These are phyloP conservation scores for Panaeolus papilionaceus DNA, from an alignment of 768 basidiomycete genomes.

Conservation along the genomic window DNA sequence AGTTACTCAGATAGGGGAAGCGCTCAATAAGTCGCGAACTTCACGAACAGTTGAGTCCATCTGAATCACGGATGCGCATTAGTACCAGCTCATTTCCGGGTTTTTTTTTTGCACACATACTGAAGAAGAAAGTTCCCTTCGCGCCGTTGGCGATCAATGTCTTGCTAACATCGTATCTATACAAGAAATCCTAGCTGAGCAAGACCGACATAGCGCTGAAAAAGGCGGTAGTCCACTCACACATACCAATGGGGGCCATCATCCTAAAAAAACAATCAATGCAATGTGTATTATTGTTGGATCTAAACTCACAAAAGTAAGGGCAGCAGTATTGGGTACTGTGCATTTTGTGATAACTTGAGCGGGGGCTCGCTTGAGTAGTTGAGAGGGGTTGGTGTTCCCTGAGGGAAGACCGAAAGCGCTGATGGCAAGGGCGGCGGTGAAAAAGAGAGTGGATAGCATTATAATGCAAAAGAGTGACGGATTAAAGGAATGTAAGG, in stretches of 20 bases:
- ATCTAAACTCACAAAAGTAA: conserved; percentile 34
- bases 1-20: not conserved
- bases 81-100: not conserved
- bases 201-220: not conserved
- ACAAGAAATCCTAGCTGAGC: not conserved
- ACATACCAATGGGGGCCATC: conserved; percentile 28
- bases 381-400: not conserved
- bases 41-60: conserved; percentile 36
- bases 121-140: conserved; percentile 40
- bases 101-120: conserved; percentile 23
- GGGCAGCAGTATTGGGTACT: conserved; percentile 34
- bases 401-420: conserved; percentile 5
- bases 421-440: not conserved
- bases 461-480: conserved; percentile 12
- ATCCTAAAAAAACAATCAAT: conserved; percentile 17
- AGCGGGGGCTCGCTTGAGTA: conserved; percentile 12
- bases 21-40: not conserved
- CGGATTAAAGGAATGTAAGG: not conserved
- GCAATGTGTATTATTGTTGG: not conserved
- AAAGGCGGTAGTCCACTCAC: conserved; percentile 13
- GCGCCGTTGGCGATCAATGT: conserved; percentile 32
- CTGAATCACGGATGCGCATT: conserved; percentile 15
- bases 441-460: conserved; percentile 11
- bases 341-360: conserved; percentile 33
- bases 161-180: conserved; percentile 29